Conservation (phyloP, 345 rosid genomes). For the Sonneratia caseolaris region DNA sequence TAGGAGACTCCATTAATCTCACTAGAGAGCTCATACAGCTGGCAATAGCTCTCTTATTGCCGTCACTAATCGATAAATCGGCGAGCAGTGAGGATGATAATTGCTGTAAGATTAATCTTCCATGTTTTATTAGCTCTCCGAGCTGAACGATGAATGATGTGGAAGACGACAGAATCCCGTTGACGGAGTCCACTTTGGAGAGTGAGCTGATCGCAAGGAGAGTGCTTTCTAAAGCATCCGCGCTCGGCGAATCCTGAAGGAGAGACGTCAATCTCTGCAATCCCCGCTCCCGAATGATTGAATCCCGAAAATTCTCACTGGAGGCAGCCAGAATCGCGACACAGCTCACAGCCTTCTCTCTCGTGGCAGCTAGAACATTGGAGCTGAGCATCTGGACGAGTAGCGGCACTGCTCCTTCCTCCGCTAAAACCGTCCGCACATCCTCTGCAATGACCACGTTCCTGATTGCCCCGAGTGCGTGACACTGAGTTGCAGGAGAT, state of each 20-base stretch:
- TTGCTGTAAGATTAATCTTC: constrained; percentile 41
- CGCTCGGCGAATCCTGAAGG: constrained; percentile 31
- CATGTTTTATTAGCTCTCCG: constrained; percentile 53
- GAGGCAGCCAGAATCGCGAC: constrained; percentile 46
- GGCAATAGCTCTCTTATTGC: constrained; percentile 60
- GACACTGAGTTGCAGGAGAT: constrained; percentile 34
- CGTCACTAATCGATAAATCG: constrained; percentile 43
- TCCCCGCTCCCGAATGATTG: constrained; percentile 51
- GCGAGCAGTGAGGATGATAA: constrained; percentile 42
- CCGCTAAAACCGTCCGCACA: constrained; percentile 41
- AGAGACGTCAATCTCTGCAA: constrained; percentile 41
- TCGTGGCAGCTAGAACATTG: constrained; percentile 16
- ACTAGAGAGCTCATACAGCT: constrained; percentile 49
- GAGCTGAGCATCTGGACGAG: constrained; percentile 41
- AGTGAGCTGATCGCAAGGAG: constrained; percentile 41
- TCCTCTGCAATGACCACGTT: constrained; percentile 60
- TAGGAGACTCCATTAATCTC: constrained; percentile 53
- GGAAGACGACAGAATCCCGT: constrained; percentile 44
- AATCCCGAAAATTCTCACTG: constrained; percentile 39
- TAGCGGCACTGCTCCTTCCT: constrained; percentile 64
- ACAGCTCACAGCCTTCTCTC: constrained; percentile 45
- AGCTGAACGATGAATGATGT: constrained; percentile 44
- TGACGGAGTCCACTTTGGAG: constrained; percentile 20
- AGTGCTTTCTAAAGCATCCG: constrained; percentile 40
- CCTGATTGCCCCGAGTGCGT: constrained; percentile 48